Conservation (phyloP, 176 grass and related monocot genomes). For the Thinopyrum elongatum region DNA sequence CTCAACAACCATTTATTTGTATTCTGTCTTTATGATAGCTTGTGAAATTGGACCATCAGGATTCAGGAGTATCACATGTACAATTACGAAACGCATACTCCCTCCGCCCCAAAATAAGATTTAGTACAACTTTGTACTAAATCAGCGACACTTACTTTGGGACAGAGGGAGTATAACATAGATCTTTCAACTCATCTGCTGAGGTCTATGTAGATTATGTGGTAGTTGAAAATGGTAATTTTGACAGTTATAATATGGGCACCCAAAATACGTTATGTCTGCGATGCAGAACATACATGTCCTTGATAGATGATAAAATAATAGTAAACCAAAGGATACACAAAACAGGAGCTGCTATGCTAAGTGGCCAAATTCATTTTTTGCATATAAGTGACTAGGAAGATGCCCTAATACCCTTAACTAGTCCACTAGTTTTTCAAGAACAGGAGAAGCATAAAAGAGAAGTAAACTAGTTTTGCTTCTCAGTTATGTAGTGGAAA, state of each 20-base stretch:
- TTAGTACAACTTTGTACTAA: too few species aligned
- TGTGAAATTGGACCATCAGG: conserved; percentile 7
- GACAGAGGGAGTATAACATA: neutral
- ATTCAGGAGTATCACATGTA: neutral
- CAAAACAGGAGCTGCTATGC: neutral
- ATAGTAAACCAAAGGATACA: neutral
- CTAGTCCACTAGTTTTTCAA: neutral
- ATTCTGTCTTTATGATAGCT: conserved; percentile 24
- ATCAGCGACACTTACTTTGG: too few species aligned
- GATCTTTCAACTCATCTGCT: neutral
- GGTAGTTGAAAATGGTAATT: conserved; percentile 3
- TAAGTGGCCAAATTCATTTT: neutral
- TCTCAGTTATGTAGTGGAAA: conserved; percentile 2
- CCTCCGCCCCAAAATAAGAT: too few species aligned
- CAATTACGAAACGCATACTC: neutral
- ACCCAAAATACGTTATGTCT: neutral
- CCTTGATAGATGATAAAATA: neutral
- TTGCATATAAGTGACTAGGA: neutral
- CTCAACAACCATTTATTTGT: neutral
- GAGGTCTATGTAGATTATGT: neutral
- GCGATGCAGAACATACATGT: conserved; percentile 7
- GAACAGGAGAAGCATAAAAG: neutral
- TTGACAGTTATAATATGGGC: neutral
- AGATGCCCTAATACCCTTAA: neutral
- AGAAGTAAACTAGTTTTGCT: conserved; percentile 2